Base-by-base conservation (phyloP, 2,329 filamentous ascomycete genomes). In the Exutisphaerella laricina region DNA sequence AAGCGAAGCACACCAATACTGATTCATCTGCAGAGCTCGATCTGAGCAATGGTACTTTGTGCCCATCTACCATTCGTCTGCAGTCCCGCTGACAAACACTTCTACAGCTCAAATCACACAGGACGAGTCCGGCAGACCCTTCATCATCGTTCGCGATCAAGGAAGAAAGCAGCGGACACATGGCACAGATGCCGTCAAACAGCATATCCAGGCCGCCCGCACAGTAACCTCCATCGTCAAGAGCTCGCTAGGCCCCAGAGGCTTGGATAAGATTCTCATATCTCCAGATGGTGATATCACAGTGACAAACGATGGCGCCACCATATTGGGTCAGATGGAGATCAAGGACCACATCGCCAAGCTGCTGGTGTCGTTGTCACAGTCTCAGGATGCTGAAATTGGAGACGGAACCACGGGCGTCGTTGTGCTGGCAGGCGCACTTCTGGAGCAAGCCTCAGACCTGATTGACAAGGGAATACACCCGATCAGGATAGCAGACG, bases 391-490 rank as follows among this genome's bases (percentile, higher is more conserved):
- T 62, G 90, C 97, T 58, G 92, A 98, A 71, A 98, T 98, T 61
- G 92, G 92, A 63, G 92, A 98, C 66, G 92, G 92, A 53, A 98
- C 92, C 51, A 98, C 92, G 1, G 92, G 92, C 67, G 92, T 98
- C 10, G 92, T 98, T 39, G 94, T 98, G 36, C 73, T 98, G 56
- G 92, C 92, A 10, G 92, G 90, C 53, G 89, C 92, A 50, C 79
- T 98, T 53, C 75, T 98, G 49, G 94, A 98, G 70, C 90, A 97
- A 71, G 92, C 92, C 13, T 88, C 90, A 51, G 92, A 96, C 65
- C 79, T 98, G 58, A 97, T 98, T 66, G 94, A 98, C 77, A 98
- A 98, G 79, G 94, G 92, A 64, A 98, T 98, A 60, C 92, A 98
- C 71, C 92, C 92, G 49, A 98, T 98, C 66, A 79, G 94, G 58